Base-by-base conservation (phyloP, 1,284 basidiomycete species). In the Sutorius eximius region DNA sequence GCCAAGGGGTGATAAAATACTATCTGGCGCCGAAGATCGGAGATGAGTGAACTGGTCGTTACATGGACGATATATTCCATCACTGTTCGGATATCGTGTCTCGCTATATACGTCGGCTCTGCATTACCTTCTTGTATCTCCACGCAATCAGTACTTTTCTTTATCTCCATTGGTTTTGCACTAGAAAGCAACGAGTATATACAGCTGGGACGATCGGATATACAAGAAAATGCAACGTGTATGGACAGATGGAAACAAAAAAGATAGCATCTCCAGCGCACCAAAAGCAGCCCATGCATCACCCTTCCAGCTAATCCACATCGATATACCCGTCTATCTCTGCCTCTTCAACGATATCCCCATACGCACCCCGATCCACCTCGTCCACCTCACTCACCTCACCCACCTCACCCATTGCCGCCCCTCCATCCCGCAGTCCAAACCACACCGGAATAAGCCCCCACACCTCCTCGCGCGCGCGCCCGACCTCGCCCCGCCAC, bases 21-120 rank as follows among this genome's bases (percentile, higher is more conserved):
- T 94, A 93, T 76, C 82, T 94, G 47, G 92, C 91, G 45, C 92
- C 91, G 18, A 94, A 94, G 76, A 93, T 93, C 57, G 87, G 88
- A 27, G 91, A 93, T 62, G 90, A 92, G 55, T 91, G 61, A 73
- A 37, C 15, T 18, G 15, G 24, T 33, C 37, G 42, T 37, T 33
- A n/a, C 24, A 44, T 11, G 33, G 41, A 4, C 30, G 20, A 41
- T 22, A 34, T 59, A 64, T 59, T 40, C 44, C 37, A n/a, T 49
- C 34, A 10, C 22, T 36, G 8, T 52, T 36, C 38, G 16, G 43
- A 48, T 62, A 49, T 63, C 37, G 10, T 45, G 42, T 55, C 33
- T 56, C 52, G 33, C 44, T 53, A 63, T 64, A 43, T 65, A 53
- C 38, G 45, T 49, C 29, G 48, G 37, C 45, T 34, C 44, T 33